Conservation (phyloP, 129 eudicot genomes). For the Sambucus nigra region DNA sequence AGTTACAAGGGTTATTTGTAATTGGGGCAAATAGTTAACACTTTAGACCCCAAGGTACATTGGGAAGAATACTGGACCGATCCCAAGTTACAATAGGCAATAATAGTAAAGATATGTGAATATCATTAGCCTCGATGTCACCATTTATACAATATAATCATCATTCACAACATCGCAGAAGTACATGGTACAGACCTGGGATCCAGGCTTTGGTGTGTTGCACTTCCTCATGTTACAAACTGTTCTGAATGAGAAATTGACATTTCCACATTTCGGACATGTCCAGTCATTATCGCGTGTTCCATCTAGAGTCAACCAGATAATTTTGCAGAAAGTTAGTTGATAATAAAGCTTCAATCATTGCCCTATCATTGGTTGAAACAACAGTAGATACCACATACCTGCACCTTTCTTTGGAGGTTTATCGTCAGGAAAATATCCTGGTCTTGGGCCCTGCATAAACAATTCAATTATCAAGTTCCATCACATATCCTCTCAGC, state of each 20-base stretch:
- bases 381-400: slow-evolving; percentile 6
- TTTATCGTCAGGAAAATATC: slow-evolving; percentile 62
- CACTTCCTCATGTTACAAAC: slow-evolving; percentile 98
- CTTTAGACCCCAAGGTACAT: too few relatives aligned
- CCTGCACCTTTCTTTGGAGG: slow-evolving; percentile 39
- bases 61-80: too few relatives aligned
- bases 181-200: slow-evolving; percentile 44
- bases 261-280: slow-evolving; percentile 92
- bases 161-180: slow-evolving; percentile 1
- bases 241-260: slow-evolving; percentile 78
- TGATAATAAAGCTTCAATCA: neutral
- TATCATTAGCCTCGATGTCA: too few relatives aligned
- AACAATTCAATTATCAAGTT: neutral
- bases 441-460: slow-evolving; percentile 68
- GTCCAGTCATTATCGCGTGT: slow-evolving; percentile 87
- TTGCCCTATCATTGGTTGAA: neutral
- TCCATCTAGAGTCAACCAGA: slow-evolving; percentile 33
- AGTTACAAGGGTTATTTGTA: too few relatives aligned
- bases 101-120: too few relatives aligned
- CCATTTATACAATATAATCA: too few relatives aligned
- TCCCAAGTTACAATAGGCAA: too few relatives aligned
- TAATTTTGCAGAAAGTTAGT: neutral
- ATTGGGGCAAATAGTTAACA: too few relatives aligned
- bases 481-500: neutral
- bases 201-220: slow-evolving; percentile 80